Base-by-base conservation (phyloP, 2,329 filamentous ascomycete genomes). In the Gaeumannomyces sp. region DNA sequence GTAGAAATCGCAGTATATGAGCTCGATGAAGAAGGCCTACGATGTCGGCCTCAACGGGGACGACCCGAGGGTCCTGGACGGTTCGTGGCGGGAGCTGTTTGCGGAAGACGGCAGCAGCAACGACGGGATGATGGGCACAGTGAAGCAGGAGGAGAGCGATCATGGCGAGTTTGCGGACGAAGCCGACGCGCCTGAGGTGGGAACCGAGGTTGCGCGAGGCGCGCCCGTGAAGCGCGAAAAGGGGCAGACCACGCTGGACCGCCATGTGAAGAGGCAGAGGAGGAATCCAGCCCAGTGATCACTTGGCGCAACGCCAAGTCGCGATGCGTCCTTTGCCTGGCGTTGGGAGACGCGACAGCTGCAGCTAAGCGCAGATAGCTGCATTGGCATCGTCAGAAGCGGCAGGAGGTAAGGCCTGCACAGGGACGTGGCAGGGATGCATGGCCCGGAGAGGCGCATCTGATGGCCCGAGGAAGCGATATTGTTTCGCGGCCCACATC, bases 211-310 rank as follows among this genome's bases (percentile, higher is more conserved):
- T 27, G 45, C 22, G 19, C 28, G 22, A 16, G 19, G 19, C 14
- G 53, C 22, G 22, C 22, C 25, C 10, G 10, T 25, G 29, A 35
- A 63, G 61, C 50, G 28, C 29, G 53, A 27, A 22, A 63, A 58
- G 53, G 50, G 61, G 7, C 61, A 63, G 33, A 57, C 61, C 2
- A 63, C 61, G 19, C 61, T 63, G 28, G 61, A 63, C 27, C 28
- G 50, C 4, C 61, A 63, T 35, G 27, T 63, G 28, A 63, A 63
- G 29, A 63, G 61, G 27, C 61, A 59, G 45, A 25, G 56, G 4
- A 76, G 60, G 35, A 33, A 8, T 22, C 22, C 45, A 25, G n/a
- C 19, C 22, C 1, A 25, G 45, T 25, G 45, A 25, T 6, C 10
- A 11, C 35, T 5, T 11, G 19, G 19, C 38, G 5, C 45, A 11